Percentiles rank a stretch among this genome's conserved stretches.
phyloP scores from a whole-genome alignment of 768 basidiomycete genomes.

The Pleurotus ostreatus region DNA sequence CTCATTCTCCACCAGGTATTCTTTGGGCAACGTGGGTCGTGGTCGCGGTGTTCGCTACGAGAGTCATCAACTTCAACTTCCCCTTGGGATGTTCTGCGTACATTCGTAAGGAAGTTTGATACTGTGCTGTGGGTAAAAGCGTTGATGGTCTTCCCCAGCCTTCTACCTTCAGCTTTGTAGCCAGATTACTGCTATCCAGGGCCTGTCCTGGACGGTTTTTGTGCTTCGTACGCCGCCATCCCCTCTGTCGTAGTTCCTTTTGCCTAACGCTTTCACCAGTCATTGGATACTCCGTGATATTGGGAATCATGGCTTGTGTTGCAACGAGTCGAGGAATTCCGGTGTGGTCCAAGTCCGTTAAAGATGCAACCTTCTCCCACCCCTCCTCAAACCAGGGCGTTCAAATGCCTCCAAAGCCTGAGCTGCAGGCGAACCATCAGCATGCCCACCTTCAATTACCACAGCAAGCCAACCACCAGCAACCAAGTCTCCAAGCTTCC shows the following conservation, averaged over 20 bases:
- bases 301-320: neutral
- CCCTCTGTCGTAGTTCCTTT: neutral
- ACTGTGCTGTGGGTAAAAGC: neutral
- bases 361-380: neutral
- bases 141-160: neutral
- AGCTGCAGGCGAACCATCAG: too few species aligned
- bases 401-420: too few species aligned
- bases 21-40: neutral
- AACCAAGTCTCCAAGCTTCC: too few species aligned
- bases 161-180: conserved; percentile 1
- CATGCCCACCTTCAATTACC: too few species aligned
- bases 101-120: neutral
- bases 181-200: neutral
- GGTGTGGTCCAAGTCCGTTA: neutral
- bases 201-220: neutral
- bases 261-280: neutral
- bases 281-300: neutral
- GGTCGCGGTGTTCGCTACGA: neutral
- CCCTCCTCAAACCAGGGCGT: too few species aligned
- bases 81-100: conserved; percentile 3
- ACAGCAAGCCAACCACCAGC: too few species aligned
- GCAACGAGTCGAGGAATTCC: conserved; percentile 1
- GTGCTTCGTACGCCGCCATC: neutral
- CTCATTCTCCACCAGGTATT: neutral
- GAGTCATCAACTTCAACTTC: neutral